Percentiles rank a stretch among this genome's conserved stretches.
These are phyloP conservation scores for Fusarium poae DNA, from an alignment of 2,329 filamentous ascomycete genomes.

Conservation along the genomic window DNA sequence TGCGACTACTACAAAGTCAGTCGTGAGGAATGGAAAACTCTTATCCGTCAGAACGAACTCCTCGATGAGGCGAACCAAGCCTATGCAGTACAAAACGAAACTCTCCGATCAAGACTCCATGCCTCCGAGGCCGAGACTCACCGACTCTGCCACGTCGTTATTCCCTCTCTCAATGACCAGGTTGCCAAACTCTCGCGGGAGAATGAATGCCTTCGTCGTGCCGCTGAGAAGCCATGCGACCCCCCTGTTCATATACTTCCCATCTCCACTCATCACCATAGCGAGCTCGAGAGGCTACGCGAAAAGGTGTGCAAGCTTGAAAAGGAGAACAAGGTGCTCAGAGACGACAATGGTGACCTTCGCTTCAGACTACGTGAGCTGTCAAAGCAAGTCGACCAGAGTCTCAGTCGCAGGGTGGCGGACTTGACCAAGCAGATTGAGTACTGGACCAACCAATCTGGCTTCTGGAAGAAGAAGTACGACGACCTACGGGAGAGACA, in stretches of 20 bases:
- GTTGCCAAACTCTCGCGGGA: conserved; percentile 55
- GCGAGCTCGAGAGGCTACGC: conserved; percentile 53
- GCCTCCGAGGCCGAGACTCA: conserved; percentile 54
- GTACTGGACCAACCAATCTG: conserved; percentile 53
- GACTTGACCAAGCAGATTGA: conserved; percentile 53
- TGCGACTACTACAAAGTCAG: conserved; percentile 55
- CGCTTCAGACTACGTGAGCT: conserved; percentile 53
- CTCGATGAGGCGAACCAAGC: conserved; percentile 54
- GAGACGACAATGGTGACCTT: conserved; percentile 55
- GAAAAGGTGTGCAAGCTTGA: conserved; percentile 54
- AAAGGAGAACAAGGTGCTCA: conserved; percentile 55
- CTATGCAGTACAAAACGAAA: conserved; percentile 51
- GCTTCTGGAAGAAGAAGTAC: conserved; percentile 51
- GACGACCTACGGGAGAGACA: conserved; percentile 47
- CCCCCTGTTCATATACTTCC: conserved; percentile 35
- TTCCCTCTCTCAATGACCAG: conserved; percentile 56
- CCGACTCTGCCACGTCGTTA: conserved; percentile 50
- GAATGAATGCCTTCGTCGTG: conserved; percentile 57
- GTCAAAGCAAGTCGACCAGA: conserved; percentile 52
- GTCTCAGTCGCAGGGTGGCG: conserved; percentile 50
- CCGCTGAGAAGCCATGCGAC: conserved; percentile 52
- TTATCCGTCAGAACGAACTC: conserved; percentile 55
- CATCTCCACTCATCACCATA: conserved; percentile 25
- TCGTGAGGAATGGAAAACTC: conserved; percentile 54
- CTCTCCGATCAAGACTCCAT: conserved; percentile 55